A percentile compares a stretch with the other conserved stretches of the same genome.
Conservation (phyloP, 164 flowering plant species). For the Vitis vinifera region ASM3070453v1 NC_081807.1:356001-356500, state of each 20-base stretch:
- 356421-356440: too few relatives aligned
- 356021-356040: too few relatives aligned
- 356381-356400: background rate
- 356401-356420: too few relatives aligned
- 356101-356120: too few relatives aligned
- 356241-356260: conserved; percentile 95
- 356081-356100: too few relatives aligned
- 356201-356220: conserved; percentile 85
- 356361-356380: background rate
- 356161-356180: conserved; percentile 40
- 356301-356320: conserved; percentile 72
- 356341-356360: background rate
- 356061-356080: too few relatives aligned
- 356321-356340: conserved; percentile 17
- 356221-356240: conserved; percentile 91
- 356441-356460: too few relatives aligned
- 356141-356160: background rate
- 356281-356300: conserved; percentile 90
- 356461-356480: too few relatives aligned
- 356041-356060: too few relatives aligned
- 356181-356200: conserved; percentile 69
- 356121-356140: too few relatives aligned
- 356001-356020: too few relatives aligned
- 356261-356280: conserved; percentile 99
- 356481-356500: too few relatives aligned